A percentile compares a stretch with the other conserved stretches of the same genome.
Conservation (phyloP, 1,284 basidiomycete genomes). For the Marasmius fiardii region DNA sequence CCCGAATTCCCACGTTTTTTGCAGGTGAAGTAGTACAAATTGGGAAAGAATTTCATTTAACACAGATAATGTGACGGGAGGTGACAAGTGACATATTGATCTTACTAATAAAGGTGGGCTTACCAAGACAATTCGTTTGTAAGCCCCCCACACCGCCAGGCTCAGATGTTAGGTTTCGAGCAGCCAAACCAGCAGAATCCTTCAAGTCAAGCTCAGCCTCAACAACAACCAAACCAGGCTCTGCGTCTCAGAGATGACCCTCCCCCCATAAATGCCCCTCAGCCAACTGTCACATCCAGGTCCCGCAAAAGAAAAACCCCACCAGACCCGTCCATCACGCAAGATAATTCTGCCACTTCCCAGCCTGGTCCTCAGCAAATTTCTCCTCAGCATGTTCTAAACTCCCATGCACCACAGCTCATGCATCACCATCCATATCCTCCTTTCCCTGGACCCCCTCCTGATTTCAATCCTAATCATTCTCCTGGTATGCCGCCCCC, state of each 20-base stretch:
- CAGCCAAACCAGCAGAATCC: not conserved
- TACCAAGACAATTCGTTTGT: constrained; percentile 1
- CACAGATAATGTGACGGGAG: not conserved
- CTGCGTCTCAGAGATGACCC: constrained; percentile 66
- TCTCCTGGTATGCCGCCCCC: constrained; percentile 47
- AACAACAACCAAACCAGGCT: constrained; percentile 20
- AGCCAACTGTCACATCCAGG: constrained; percentile 29
- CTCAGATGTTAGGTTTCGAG: constrained; percentile 6
- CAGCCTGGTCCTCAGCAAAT: constrained; percentile 17
- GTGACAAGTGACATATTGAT: not conserved
- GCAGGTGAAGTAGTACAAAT: too few species aligned
- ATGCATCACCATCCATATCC: constrained; percentile 33
- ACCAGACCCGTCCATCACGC: constrained; percentile 25
- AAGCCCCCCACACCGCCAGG: not conserved
- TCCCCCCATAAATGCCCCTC: constrained; percentile 35
- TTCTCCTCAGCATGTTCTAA: constrained; percentile 40
- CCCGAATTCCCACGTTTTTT: not conserved
- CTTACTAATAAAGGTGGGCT: constrained; percentile 3
- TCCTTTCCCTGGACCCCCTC: constrained; percentile 37
- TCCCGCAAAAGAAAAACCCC: constrained; percentile 54
- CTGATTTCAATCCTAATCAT: constrained; percentile 48
- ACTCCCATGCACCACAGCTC: constrained; percentile 38
- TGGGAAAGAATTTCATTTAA: too few species aligned
- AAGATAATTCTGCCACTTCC: constrained; percentile 13
- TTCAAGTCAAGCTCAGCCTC: not conserved